Evolutionary conservation across 139 green algal species (phyloP).

Genomic region (Edaphochlamys debaryana): DNA sequence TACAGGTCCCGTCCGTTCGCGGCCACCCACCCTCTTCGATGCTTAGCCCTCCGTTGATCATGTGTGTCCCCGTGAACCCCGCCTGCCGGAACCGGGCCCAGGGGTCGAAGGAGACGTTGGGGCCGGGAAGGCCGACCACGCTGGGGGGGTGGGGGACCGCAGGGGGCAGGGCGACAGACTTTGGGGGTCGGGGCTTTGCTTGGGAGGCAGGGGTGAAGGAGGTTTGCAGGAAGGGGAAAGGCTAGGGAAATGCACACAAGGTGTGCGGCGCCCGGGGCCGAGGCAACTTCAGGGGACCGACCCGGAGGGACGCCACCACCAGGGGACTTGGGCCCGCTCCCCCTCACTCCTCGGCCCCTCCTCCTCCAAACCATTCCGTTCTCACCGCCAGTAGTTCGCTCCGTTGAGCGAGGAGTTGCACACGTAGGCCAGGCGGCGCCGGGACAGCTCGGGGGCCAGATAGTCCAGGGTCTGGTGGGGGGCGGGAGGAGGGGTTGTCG

Average conservation of each 20-base stretch:
- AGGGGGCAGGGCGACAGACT: too few relatives aligned
- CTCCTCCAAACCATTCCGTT: too few relatives aligned
- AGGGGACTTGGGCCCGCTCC: too few relatives aligned
- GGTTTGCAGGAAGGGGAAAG: too few relatives aligned
- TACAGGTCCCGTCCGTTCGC: neutral
- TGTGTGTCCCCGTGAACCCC: slow-evolving; percentile 17
- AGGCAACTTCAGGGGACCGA: too few relatives aligned
- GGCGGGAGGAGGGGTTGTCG: too few relatives aligned
- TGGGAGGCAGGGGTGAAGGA: too few relatives aligned
- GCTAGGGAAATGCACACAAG: too few relatives aligned
- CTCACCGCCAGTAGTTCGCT: slow-evolving; percentile 25
- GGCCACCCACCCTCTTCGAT: slow-evolving; percentile 16
- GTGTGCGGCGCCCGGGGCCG: too few relatives aligned
- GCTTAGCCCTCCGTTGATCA: slow-evolving; percentile 39
- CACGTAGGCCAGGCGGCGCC: slow-evolving; percentile 46
- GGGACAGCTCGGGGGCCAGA: slow-evolving; percentile 42
- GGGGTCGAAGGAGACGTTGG: slow-evolving; percentile 38
- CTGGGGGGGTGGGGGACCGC: neutral
- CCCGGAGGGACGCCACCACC: too few relatives aligned
- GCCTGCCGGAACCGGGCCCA: slow-evolving; percentile 19
- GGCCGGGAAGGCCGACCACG: slow-evolving; percentile 3
- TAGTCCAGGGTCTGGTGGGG: slow-evolving; percentile 33
- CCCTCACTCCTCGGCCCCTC: too few relatives aligned
- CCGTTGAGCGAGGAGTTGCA: slow-evolving; percentile 29
- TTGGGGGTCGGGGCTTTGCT: too few relatives aligned